Conservation (phyloP, 1,139 yeast genomes). For the Scheffersomyces segobiensis region DNA sequence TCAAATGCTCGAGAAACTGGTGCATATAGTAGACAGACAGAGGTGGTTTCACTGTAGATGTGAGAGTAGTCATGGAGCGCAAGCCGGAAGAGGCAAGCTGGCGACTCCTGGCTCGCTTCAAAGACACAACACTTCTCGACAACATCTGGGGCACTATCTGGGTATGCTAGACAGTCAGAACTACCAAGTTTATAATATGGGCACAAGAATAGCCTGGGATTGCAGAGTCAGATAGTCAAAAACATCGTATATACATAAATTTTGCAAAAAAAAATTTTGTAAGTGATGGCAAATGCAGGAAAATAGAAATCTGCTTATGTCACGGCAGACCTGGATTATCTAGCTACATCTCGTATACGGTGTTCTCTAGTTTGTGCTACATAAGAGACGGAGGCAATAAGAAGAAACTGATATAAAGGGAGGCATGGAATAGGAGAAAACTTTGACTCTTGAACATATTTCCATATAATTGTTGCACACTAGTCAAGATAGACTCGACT, state of each 20-base stretch:
- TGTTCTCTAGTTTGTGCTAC: background rate
- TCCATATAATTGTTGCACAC: background rate
- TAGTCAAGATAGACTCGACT: background rate
- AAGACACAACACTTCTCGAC: constrained; percentile 1
- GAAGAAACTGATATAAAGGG: too few species aligned
- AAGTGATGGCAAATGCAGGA: background rate
- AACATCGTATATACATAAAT: background rate
- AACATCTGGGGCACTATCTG: background rate
- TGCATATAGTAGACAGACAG: background rate
- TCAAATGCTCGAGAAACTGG: constrained; percentile 12
- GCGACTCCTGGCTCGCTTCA: background rate
- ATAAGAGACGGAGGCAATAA: too few species aligned
- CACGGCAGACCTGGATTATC: background rate
- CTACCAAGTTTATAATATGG: background rate
- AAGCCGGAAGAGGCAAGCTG: background rate
- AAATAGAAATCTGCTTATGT: background rate
- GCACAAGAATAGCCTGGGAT: background rate
- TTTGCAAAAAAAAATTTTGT: background rate
- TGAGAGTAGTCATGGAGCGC: background rate
- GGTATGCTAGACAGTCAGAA: background rate
- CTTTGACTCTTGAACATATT: background rate
- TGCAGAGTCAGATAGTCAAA: background rate
- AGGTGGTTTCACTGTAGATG: background rate
- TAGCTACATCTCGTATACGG: background rate
- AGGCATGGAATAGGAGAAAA: too few species aligned